A percentile compares a stretch with the other conserved stretches of the same genome.
Evolutionary conservation across 2,329 filamentous ascomycete species (phyloP).

Genomic region (Xylariomycetidae sp.): DNA sequence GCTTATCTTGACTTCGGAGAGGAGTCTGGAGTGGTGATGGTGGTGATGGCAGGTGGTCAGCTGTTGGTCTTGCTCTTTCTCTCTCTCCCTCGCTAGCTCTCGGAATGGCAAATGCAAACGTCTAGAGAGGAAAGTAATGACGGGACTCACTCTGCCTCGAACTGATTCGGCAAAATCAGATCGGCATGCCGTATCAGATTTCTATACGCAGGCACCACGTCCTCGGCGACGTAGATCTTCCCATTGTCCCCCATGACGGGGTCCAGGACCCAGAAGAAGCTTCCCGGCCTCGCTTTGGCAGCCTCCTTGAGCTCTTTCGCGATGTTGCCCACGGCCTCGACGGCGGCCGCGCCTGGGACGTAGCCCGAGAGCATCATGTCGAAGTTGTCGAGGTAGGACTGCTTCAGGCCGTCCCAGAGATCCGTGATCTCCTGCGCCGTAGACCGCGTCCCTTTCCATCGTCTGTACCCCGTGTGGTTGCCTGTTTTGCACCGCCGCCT

Average conservation of each 20-base stretch:
- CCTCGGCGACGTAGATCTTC: slow-evolving; percentile 82
- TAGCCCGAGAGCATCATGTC: slow-evolving; percentile 95
- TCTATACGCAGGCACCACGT: slow-evolving; percentile 89
- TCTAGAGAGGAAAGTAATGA: slow-evolving; percentile 2
- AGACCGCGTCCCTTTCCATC: slow-evolving; percentile 79
- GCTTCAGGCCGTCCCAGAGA: slow-evolving; percentile 77
- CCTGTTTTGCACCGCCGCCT: too few relatives aligned
- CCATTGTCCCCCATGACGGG: slow-evolving; percentile 98
- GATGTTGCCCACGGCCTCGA: slow-evolving; percentile 80
- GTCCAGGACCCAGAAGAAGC: slow-evolving; percentile 96
- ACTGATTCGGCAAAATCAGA: slow-evolving; percentile 92
- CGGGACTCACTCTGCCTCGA: slow-evolving; percentile 81
- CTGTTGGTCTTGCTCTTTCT: not conserved
- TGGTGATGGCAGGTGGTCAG: not conserved
- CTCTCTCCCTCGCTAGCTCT: not conserved
- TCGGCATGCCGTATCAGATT: slow-evolving; percentile 75
- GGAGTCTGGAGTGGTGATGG: slow-evolving; percentile 50
- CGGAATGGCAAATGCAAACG: not conserved
- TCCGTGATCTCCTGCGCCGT: slow-evolving; percentile 78
- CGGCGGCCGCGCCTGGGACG: slow-evolving; percentile 79
- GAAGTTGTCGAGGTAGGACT: slow-evolving; percentile 82
- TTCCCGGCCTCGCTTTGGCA: slow-evolving; percentile 55
- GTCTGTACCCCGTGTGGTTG: slow-evolving; percentile 90
- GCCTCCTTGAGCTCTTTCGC: slow-evolving; percentile 72
- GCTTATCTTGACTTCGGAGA: slow-evolving; percentile 79